Base-by-base conservation (phyloP, 805 yeast species). In the Candida corydali region DNA sequence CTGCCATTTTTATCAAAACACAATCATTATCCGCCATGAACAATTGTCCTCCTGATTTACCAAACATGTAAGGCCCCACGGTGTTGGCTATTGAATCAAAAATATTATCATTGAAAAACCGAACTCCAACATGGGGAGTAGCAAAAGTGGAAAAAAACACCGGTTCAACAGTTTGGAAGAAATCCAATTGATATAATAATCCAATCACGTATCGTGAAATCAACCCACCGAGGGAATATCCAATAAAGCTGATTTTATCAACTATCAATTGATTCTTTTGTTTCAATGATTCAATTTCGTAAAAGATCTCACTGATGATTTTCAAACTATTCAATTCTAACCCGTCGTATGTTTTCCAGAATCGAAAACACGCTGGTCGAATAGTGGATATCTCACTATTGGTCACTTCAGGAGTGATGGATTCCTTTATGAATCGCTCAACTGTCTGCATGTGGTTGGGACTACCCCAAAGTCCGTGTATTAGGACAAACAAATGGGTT, bases 151-250 rank as follows among this genome's bases (percentile, higher is more conserved):
- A 44, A 41, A 62, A 67, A 42, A 65, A 56, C 0, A 66, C 50
- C 0, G 73, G 72, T 20, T 52, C 43, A 11, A 67, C 59, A 8
- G 42, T 47, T 9, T 62, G 59, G 36, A 66, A 67, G 37, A 66
- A 61, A 1, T 50, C 53, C 46, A 65, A 37, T 8, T 57, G 63
- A 26, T 63, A 31, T 29, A 67, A 49, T 7, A 54, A 32, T 2
- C 97, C 97, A 32, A 88, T 69, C 17, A 87, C 80, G 55, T 86
- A 88, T 34, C 97, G 66, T 0, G 88, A 70, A 22, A 91, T 77
- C 24, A 89, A 60, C 0, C 98, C 98, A 16, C 98, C 97, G 40
- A 91, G 63, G 0, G 96, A 86, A 56, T 89, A 91, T 0, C 98
- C 96, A 3, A 86, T 70, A 28, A 91, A 66, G 42, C 94, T 84